Conservation (phyloP, 73 alveolate species). For the Durusdinium trenchii region DNA sequence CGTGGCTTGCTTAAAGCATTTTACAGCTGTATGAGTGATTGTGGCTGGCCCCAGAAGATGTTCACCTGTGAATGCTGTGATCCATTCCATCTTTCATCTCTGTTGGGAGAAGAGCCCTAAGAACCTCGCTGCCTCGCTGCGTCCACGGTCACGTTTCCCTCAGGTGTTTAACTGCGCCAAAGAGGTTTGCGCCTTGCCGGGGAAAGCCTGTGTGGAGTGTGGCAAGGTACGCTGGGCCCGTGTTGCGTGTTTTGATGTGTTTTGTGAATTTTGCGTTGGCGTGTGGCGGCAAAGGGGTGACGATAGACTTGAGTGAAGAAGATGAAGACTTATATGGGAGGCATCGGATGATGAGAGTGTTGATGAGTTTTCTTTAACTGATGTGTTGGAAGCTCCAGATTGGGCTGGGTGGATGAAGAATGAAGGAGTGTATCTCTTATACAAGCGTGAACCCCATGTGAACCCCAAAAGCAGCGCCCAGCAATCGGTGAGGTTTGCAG, state of each 20-base stretch:
- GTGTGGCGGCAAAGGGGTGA: no score
- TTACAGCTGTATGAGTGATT: not conserved
- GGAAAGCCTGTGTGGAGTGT: constrained; percentile 92
- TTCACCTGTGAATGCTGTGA: not conserved
- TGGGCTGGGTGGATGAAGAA: not conserved
- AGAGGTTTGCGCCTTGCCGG: constrained; percentile 89
- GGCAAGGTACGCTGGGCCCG: constrained; percentile 31
- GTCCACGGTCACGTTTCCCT: not conserved
- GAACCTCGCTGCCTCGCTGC: not conserved
- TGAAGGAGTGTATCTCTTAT: no score
- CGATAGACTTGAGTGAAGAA: no score
- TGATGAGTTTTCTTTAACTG: no score
- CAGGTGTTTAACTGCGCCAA: constrained; percentile 81
- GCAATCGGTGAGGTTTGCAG: constrained; percentile 62
- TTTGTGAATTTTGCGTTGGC: no score
- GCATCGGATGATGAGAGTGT: no score
- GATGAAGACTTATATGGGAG: no score
- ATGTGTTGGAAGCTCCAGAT: no score
- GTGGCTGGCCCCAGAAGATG: no score
- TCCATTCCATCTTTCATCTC: not conserved
- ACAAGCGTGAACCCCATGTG: not conserved
- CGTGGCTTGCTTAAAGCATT: not conserved
- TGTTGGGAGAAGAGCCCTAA: not conserved
- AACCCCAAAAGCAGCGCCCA: not conserved
- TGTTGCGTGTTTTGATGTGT: not conserved